Conservation (phyloP, 163 green algal species). For the Chlamydomonas reinhardtii region DNA sequence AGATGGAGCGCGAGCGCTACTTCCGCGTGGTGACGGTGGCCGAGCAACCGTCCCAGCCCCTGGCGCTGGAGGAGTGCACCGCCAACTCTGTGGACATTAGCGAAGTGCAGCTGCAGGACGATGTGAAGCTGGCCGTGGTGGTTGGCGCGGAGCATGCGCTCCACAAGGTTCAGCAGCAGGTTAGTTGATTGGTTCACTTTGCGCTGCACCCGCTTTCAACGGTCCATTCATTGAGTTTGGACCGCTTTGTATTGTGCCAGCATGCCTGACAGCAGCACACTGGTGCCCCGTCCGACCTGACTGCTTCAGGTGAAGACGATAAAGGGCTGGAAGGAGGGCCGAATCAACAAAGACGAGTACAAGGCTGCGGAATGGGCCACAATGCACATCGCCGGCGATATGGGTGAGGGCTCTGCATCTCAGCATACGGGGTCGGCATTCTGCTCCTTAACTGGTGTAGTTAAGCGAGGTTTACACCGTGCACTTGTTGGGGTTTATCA, state of each 20-base stretch:
- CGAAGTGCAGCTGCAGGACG: constrained; percentile 34
- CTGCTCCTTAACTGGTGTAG: background rate
- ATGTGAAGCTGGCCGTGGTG: constrained; percentile 36
- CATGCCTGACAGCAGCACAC: background rate
- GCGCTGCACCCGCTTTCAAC: too few relatives aligned
- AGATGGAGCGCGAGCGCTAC: background rate
- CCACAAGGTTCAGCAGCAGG: background rate
- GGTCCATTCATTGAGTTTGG: too few relatives aligned
- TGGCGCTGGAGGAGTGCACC: background rate
- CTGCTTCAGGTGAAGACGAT: constrained; percentile 13
- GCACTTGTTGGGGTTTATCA: too few relatives aligned
- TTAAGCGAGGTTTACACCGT: too few relatives aligned
- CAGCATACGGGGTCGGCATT: background rate
- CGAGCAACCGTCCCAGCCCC: background rate
- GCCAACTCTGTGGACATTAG: constrained; percentile 1
- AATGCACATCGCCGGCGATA: background rate
- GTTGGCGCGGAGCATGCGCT: background rate
- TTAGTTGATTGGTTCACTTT: background rate
- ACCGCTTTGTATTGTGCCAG: too few relatives aligned
- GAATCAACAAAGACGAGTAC: background rate
- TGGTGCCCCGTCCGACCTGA: background rate
- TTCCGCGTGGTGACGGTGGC: background rate
- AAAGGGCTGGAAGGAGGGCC: background rate
- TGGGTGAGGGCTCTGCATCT: constrained; percentile 3
- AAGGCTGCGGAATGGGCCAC: constrained; percentile 13